Evolutionary conservation across 768 basidiomycete genomes (phyloP), one percentile per base, ranked within the genome.

Genomic region (Tulasnella sp.): DNA sequence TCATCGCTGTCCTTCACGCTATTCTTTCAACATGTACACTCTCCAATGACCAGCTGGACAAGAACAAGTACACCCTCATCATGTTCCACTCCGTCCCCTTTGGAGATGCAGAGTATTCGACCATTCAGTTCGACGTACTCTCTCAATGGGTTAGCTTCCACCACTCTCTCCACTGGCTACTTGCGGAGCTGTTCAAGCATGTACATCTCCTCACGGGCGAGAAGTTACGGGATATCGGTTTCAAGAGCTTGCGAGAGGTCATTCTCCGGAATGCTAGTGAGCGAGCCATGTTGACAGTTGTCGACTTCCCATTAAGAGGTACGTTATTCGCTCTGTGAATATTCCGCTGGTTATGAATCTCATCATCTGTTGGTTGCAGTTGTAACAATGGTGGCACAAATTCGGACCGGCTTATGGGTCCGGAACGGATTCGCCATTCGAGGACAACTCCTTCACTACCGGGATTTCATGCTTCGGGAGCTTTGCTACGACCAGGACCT

Each of bases 351-450:
- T 14, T 34, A 37, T 31, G 16, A 69, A 69, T 6, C 64, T 34
- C 72, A 74, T 31, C 18, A 81, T 72, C 28, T 58, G 7, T 34
- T 44, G n/a, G 28, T 40, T 50, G 22, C 76, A 69, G 96, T 95
- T 8, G 88, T 96, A 40, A 90, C 93, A 1, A 96, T 97, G 92
- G 92, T 97, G 72, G 96, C 97, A 0, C 98, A 99, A 85, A 96
- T 98, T 76, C 92, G 96, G 37, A 94, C 95, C 0, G 96, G 96
- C 0, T 89, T 99, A 5, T 99, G 98, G 98, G 97, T 98, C 11
- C 93, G 97, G 78, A 99, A 99, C 83, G 98, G 98, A 4, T 95
- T 96, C 84, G 94, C 94, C 22, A 97, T 99, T 83, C 93, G 97
- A 1, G 96, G 96, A 0, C 98, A 99, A 85, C 89, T 96, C 5